Percentiles rank a stretch among this genome's conserved stretches.
These are phyloP conservation scores for Hordeum pubiflorum DNA, from an alignment of 202 grass and related monocot genomes.

Conservation along the genomic window DNA sequence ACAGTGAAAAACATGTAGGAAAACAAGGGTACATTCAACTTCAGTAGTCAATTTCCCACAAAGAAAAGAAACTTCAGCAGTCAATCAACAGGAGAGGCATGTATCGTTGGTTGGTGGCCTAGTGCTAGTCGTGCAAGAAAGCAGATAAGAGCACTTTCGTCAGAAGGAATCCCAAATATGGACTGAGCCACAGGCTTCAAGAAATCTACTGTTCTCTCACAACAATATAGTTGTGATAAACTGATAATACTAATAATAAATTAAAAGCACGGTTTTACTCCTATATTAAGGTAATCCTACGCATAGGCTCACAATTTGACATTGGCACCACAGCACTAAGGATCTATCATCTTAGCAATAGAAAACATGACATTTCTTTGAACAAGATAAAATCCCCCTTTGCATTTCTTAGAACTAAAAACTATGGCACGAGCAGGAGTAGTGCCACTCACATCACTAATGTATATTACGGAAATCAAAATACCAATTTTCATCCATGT, in stretches of 20 bases:
- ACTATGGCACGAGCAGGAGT: background rate
- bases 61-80: background rate
- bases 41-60: background rate
- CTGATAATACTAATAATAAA: background rate
- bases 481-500: background rate
- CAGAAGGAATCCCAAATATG: background rate
- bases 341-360: background rate
- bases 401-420: background rate
- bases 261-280: background rate
- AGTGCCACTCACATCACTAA: background rate
- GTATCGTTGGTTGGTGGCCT: background rate
- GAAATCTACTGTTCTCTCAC: background rate
- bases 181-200: background rate
- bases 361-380: too few species aligned
- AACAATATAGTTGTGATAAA: background rate
- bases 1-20: background rate
- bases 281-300: background rate
- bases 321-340: background rate
- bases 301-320: background rate
- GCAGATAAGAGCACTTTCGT: background rate
- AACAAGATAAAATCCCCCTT: background rate
- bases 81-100: background rate
- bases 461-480: background rate
- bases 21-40: background rate
- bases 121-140: background rate